Evolutionary conservation across 257 asterid genomes (phyloP).

Genomic region (Linaria vulgaris): DNA sequence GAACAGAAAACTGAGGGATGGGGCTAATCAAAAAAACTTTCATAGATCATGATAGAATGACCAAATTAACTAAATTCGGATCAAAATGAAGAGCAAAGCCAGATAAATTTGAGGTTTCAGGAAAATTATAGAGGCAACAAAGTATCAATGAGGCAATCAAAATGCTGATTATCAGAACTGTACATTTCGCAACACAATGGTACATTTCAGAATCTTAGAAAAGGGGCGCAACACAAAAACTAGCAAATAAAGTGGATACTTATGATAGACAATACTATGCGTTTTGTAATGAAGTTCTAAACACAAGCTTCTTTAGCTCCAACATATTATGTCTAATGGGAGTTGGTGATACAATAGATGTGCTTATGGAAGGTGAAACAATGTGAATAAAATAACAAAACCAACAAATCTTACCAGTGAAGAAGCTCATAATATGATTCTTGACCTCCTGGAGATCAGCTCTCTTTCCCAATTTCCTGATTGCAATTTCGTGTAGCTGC

Average conservation of each 20-base stretch:
- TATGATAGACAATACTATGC: not conserved
- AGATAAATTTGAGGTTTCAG: too few species aligned
- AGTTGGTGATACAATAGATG: constrained; percentile 10
- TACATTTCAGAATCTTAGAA: not conserved
- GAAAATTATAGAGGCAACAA: too few species aligned
- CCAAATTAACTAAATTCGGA: too few species aligned
- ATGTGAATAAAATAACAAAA: constrained; percentile 2
- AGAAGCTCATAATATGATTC: constrained; percentile 55
- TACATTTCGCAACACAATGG: not conserved
- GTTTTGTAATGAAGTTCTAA: constrained; percentile 11
- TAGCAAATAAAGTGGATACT: constrained; percentile 6
- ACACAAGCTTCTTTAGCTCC: constrained; percentile 13
- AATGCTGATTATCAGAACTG: not conserved
- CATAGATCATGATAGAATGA: too few species aligned
- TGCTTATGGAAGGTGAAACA: constrained; percentile 11
- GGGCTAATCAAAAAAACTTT: too few species aligned
- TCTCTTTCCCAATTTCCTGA: constrained; percentile 53
- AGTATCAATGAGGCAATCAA: not conserved
- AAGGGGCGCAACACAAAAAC: constrained; percentile 5
- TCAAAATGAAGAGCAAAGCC: too few species aligned
- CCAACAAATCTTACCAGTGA: constrained; percentile 50
- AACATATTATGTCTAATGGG: not conserved
- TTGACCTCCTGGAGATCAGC: constrained; percentile 65
- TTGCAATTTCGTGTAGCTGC: constrained; percentile 59
- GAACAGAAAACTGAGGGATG: too few species aligned